Conservation (phyloP, 345 rosid species). For the Moricandia arvensis region DNA sequence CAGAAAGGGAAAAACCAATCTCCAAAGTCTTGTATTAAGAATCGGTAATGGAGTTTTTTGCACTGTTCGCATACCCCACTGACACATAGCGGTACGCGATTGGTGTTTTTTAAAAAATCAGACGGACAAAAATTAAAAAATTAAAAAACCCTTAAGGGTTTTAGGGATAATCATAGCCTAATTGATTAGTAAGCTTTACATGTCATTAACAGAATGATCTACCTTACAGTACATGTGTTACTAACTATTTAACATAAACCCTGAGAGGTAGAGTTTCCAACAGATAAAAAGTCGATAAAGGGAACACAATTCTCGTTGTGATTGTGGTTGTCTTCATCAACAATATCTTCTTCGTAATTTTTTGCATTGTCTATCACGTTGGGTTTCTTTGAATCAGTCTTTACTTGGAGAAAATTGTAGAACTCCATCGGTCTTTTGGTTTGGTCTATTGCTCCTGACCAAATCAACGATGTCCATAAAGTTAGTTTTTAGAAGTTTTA, state of each 20-base stretch:
- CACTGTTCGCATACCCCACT: too few species aligned
- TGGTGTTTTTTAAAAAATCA: too few species aligned
- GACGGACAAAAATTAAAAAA: too few species aligned
- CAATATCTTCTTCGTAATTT: constrained; percentile 29
- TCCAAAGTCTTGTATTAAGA: too few species aligned
- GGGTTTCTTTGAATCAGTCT: constrained; percentile 56
- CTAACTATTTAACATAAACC: constrained; percentile 19
- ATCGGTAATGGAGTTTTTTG: too few species aligned
- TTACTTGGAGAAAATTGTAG: constrained; percentile 69
- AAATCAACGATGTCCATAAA: neutral
- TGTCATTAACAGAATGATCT: constrained; percentile 15
- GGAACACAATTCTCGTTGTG: constrained; percentile 29
- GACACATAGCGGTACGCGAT: too few species aligned
- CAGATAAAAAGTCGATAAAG: constrained; percentile 62
- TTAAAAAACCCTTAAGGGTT: too few species aligned
- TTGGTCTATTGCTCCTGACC: constrained; percentile 21
- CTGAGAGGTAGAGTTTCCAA: constrained; percentile 40
- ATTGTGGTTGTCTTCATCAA: constrained; percentile 9
- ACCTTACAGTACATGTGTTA: constrained; percentile 12
- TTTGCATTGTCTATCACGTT: constrained; percentile 48
- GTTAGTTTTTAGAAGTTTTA: constrained; percentile 2
- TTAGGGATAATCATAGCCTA: too few species aligned
- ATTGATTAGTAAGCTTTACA: constrained; percentile 1
- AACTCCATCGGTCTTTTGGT: constrained; percentile 46
- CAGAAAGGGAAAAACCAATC: too few species aligned